Evolutionary conservation across 2,329 filamentous ascomycete genomes (phyloP).

Genomic region (Penicillium thymicola): DNA sequence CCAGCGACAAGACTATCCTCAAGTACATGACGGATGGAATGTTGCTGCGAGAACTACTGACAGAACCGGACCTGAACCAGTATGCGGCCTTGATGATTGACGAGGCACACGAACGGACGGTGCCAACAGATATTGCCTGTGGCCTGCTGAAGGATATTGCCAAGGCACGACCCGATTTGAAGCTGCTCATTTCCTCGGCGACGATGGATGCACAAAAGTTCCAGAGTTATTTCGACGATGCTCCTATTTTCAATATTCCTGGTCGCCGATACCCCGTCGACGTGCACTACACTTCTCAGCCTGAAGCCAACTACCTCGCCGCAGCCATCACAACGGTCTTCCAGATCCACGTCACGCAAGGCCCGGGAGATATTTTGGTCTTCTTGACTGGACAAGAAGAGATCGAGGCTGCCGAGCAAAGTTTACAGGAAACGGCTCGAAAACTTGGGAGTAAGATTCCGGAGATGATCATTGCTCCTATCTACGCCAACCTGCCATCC

Average conservation of each 20-base stretch:
- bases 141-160: slow-evolving; percentile 86
- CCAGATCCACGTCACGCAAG: slow-evolving; percentile 87
- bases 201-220: slow-evolving; percentile 95
- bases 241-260: slow-evolving; percentile 91
- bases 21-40: slow-evolving; percentile 99
- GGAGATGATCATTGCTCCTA: slow-evolving; percentile 85
- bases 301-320: slow-evolving; percentile 89
- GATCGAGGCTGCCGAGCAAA: slow-evolving; percentile 82
- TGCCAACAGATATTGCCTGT: slow-evolving; percentile 86
- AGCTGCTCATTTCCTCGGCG: slow-evolving; percentile 86
- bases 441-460: slow-evolving; percentile 82
- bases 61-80: slow-evolving; percentile 74
- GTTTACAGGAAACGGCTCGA: slow-evolving; percentile 77
- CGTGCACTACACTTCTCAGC: slow-evolving; percentile 83
- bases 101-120: slow-evolving; percentile 90
- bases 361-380: slow-evolving; percentile 83
- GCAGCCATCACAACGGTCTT: slow-evolving; percentile 92
- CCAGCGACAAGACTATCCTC: slow-evolving; percentile 82
- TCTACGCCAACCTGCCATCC: slow-evolving; percentile 89
- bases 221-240: slow-evolving; percentile 83
- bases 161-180: slow-evolving; percentile 76
- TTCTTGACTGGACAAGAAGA: slow-evolving; percentile 96
- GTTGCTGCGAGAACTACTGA: slow-evolving; percentile 84
- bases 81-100: slow-evolving; percentile 95
- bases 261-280: slow-evolving; percentile 86